Evolutionary conservation across 768 basidiomycete genomes (phyloP).

Genomic region (Pisolithus tinctorius): DNA sequence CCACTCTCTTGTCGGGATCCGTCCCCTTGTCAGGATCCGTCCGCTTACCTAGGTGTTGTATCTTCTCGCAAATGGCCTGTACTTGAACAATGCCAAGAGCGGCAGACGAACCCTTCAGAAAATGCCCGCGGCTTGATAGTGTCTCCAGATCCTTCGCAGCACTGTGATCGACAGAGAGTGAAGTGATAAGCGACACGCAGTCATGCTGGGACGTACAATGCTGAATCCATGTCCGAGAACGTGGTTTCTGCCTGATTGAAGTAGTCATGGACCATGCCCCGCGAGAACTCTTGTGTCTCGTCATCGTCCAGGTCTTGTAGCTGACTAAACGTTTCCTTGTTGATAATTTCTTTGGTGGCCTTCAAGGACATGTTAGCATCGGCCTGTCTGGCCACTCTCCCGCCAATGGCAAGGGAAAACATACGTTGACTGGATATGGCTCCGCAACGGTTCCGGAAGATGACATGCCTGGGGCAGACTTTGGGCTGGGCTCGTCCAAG

Average conservation of each 20-base stretch:
- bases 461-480: conserved; percentile 6
- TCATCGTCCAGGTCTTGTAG: conserved; percentile 90
- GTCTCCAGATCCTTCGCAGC: conserved; percentile 48
- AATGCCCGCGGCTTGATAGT: conserved; percentile 81
- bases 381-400: too few relatives aligned
- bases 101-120: conserved; percentile 95
- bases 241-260: conserved; percentile 74
- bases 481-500: conserved; percentile 16
- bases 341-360: conserved; percentile 37
- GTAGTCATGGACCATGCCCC: conserved; percentile 72
- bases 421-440: neutral
- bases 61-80: conserved; percentile 79
- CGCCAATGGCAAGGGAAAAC: too few relatives aligned
- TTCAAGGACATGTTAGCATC: conserved; percentile 6
- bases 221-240: conserved; percentile 70
- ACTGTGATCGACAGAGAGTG: conserved; percentile 30
- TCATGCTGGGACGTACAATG: conserved; percentile 53
- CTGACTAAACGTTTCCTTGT: conserved; percentile 78
- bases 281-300: conserved; percentile 69
- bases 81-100: conserved; percentile 83
- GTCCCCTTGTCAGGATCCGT: conserved; percentile 42
- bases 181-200: conserved; percentile 7
- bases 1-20: conserved; percentile 48
- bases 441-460: neutral
- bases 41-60: conserved; percentile 77